phyloP scores from a whole-genome alignment of 148 eudicot species.

The Simmondsia chinensis region DNA sequence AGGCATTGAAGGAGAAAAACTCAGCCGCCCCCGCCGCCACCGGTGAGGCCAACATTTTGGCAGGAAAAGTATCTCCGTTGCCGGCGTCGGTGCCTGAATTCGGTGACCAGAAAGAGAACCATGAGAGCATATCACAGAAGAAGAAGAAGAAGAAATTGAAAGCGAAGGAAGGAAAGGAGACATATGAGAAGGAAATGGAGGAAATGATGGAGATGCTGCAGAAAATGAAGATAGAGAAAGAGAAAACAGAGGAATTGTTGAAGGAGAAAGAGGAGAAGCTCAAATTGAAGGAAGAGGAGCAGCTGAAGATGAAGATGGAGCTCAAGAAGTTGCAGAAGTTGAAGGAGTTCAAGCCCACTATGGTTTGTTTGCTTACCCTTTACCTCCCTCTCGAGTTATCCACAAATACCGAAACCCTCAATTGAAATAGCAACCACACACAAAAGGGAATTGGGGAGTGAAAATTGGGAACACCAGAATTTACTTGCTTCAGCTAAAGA shows the following conservation, averaged over 20 bases:
- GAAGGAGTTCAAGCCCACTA: conserved; percentile 80
- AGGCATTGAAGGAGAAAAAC: conserved; percentile 55
- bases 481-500: too few relatives aligned
- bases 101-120: conserved; percentile 48
- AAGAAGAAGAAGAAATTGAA: conserved; percentile 43
- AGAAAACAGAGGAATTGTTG: conserved; percentile 62
- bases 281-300: conserved; percentile 65
- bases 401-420: too few relatives aligned
- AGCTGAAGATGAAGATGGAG: conserved; percentile 57
- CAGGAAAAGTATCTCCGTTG: conserved; percentile 25
- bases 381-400: too few relatives aligned
- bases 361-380: not conserved
- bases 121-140: conserved; percentile 30
- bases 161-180: conserved; percentile 8
- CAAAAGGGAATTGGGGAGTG: too few relatives aligned
- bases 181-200: conserved; percentile 48
- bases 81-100: conserved; percentile 13
- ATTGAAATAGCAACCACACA: too few relatives aligned
- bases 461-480: too few relatives aligned
- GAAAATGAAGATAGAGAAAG: conserved; percentile 73
- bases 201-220: conserved; percentile 83
- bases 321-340: conserved; percentile 80
- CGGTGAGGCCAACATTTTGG: conserved; percentile 46
- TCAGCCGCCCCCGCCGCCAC: conserved; percentile 23
- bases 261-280: conserved; percentile 62